phyloP scores from a whole-genome alignment of 352 stramenopile species.

The Plasmopara halstedii region DNA sequence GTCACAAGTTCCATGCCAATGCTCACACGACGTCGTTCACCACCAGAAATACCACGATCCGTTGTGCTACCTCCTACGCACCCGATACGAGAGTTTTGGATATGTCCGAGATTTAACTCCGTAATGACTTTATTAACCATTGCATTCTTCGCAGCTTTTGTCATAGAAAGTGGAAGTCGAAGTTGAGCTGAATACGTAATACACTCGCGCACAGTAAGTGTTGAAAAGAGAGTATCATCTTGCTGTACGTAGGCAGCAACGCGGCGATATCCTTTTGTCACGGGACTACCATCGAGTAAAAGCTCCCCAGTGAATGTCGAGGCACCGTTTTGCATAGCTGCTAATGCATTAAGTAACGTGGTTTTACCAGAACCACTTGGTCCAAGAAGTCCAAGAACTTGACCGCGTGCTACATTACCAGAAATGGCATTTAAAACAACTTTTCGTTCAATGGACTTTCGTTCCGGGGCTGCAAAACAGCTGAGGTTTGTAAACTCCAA shows the following conservation, averaged over 20 bases:
- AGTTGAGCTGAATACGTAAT: slow-evolving; percentile 79
- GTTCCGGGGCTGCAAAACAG: slow-evolving; percentile 19
- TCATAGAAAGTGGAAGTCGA: slow-evolving; percentile 41
- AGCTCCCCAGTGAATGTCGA: slow-evolving; percentile 49
- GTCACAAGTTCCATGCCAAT: slow-evolving; percentile 93
- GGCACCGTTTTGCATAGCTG: slow-evolving; percentile 58
- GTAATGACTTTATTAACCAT: slow-evolving; percentile 65
- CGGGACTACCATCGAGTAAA: slow-evolving; percentile 44
- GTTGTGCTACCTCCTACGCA: slow-evolving; percentile 20
- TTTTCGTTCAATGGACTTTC: slow-evolving; percentile 10
- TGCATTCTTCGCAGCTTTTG: slow-evolving; percentile 44
- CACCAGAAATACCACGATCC: slow-evolving; percentile 87
- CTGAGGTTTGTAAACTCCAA: slow-evolving; percentile 56
- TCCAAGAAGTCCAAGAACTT: slow-evolving; percentile 64
- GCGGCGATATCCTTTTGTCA: slow-evolving; percentile 54
- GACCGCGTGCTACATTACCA: slow-evolving; percentile 38
- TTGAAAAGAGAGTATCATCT: slow-evolving; percentile 75
- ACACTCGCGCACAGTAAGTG: slow-evolving; percentile 78
- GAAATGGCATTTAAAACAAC: slow-evolving; percentile 59
- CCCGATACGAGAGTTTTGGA: slow-evolving; percentile 54
- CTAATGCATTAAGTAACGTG: slow-evolving; percentile 71
- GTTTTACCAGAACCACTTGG: slow-evolving; percentile 80
- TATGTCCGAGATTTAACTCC: slow-evolving; percentile 65
- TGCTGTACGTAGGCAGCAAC: slow-evolving; percentile 86
- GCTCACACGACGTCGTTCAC: slow-evolving; percentile 88